Conservation (phyloP, 176 grass and related monocot species). For the Oryza longistaminata region DNA sequence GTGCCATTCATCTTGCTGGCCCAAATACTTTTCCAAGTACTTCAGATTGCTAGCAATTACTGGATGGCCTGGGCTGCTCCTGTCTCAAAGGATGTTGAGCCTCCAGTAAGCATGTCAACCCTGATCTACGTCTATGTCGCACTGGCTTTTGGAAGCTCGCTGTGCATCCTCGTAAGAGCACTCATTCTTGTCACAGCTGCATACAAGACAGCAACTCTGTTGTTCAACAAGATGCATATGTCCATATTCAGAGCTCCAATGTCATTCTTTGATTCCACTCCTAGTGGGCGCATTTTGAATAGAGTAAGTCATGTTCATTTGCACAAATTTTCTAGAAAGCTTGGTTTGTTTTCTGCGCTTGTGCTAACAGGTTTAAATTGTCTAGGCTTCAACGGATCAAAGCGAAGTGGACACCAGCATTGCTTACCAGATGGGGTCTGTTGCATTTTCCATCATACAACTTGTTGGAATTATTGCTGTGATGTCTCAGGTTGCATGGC, state of each 20-base stretch:
- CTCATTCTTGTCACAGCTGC: slow-evolving; percentile 69
- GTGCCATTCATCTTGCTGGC: slow-evolving; percentile 68
- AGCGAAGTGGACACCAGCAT: slow-evolving; percentile 67
- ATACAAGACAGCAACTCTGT: slow-evolving; percentile 71
- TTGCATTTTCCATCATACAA: slow-evolving; percentile 71
- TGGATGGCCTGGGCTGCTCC: slow-evolving; percentile 91
- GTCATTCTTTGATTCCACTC: slow-evolving; percentile 93
- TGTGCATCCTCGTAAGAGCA: slow-evolving; percentile 58
- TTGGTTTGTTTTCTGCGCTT: slow-evolving; percentile 15
- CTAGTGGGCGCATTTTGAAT: slow-evolving; percentile 76
- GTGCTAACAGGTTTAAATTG: slow-evolving; percentile 22
- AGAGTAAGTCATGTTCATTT: slow-evolving; percentile 52
- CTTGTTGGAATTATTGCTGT: slow-evolving; percentile 81
- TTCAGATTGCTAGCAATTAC: slow-evolving; percentile 91
- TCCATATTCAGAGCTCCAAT: slow-evolving; percentile 88
- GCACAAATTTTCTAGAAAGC: background rate
- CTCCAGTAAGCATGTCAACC: slow-evolving; percentile 59
- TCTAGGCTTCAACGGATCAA: slow-evolving; percentile 85
- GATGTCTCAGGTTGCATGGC: slow-evolving; percentile 93
- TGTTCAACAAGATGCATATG: slow-evolving; percentile 79
- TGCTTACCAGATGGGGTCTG: slow-evolving; percentile 46
- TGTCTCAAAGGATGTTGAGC: slow-evolving; percentile 49
- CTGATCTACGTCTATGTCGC: slow-evolving; percentile 75
- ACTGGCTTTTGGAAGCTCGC: slow-evolving; percentile 60
- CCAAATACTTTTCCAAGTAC: slow-evolving; percentile 77